Evolutionary conservation across 768 basidiomycete species (phyloP).

Genomic region (Leccinum boreale): DNA sequence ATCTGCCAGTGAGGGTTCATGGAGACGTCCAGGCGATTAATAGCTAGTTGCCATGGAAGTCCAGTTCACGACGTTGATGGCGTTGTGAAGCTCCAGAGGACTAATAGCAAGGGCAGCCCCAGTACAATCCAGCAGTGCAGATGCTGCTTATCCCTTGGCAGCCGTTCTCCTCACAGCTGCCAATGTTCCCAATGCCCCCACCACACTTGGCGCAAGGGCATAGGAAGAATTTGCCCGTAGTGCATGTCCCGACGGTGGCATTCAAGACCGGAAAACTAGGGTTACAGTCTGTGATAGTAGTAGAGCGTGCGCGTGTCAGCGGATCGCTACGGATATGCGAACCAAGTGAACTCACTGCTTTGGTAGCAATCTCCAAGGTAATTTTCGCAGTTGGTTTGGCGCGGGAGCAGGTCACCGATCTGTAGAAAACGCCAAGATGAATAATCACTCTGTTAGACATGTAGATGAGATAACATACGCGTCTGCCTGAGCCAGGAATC

Average conservation of each 20-base stretch:
- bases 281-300: background rate
- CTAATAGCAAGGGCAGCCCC: background rate
- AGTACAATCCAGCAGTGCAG: background rate
- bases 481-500: background rate
- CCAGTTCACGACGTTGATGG: background rate
- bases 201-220: conserved; percentile 1
- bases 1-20: background rate
- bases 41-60: background rate
- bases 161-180: background rate
- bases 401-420: background rate
- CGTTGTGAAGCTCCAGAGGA: background rate
- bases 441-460: background rate
- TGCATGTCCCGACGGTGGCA: background rate
- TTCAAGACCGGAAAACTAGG: background rate
- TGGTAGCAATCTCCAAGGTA: background rate
- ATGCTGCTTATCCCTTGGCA: background rate
- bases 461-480: background rate
- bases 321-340: background rate
- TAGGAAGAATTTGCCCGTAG: background rate
- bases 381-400: background rate
- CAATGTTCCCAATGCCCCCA: background rate
- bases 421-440: background rate
- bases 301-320: background rate
- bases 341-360: background rate
- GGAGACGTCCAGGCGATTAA: background rate